phyloP scores from a whole-genome alignment of 2,329 filamentous ascomycete genomes.

The Monosporascus ibericus region DNA sequence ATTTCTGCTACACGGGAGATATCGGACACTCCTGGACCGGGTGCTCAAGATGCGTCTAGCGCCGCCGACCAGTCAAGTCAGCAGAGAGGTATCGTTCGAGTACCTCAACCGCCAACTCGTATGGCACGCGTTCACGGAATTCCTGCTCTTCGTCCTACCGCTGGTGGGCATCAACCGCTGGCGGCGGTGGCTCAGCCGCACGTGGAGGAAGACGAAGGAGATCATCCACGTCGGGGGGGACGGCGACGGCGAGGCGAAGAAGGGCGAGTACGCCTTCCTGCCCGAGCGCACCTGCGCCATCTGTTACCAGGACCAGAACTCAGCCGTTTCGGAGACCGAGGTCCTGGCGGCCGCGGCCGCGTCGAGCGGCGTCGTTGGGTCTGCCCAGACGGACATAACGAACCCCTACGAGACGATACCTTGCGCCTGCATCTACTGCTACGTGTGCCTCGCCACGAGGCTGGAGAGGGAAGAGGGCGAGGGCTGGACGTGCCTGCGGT shows the following conservation, averaged over 20 bases:
- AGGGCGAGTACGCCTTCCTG: constrained; percentile 75
- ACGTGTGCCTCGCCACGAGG: constrained; percentile 85
- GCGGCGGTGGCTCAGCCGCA: constrained; percentile 80
- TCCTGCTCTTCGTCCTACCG: constrained; percentile 92
- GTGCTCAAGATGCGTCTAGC: constrained; percentile 78
- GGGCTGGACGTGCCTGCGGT: constrained; percentile 86
- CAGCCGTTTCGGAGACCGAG: constrained; percentile 67
- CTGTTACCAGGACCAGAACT: constrained; percentile 91
- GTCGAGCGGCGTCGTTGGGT: constrained; percentile 75
- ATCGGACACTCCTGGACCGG: constrained; percentile 84
- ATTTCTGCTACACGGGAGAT: constrained; percentile 85
- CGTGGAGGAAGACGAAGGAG: constrained; percentile 75
- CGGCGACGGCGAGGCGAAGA: constrained; percentile 46
- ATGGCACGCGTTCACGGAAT: constrained; percentile 99
- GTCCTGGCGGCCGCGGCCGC: constrained; percentile 63
- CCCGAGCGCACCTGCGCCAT: constrained; percentile 94
- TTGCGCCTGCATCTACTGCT: constrained; percentile 92
- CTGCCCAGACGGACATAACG: constrained; percentile 85
- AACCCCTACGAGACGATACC: constrained; percentile 91
- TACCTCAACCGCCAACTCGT: constrained; percentile 96
- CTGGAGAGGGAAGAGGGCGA: constrained; percentile 91
- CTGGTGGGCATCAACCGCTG: constrained; percentile 92
- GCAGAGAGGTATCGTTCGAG: constrained; percentile 90
- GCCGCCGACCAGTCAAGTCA: constrained; percentile 77
- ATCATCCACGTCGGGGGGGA: constrained; percentile 47